Conservation (phyloP, 2,329 filamentous ascomycete genomes). For the Fusarium torulosum region DNA sequence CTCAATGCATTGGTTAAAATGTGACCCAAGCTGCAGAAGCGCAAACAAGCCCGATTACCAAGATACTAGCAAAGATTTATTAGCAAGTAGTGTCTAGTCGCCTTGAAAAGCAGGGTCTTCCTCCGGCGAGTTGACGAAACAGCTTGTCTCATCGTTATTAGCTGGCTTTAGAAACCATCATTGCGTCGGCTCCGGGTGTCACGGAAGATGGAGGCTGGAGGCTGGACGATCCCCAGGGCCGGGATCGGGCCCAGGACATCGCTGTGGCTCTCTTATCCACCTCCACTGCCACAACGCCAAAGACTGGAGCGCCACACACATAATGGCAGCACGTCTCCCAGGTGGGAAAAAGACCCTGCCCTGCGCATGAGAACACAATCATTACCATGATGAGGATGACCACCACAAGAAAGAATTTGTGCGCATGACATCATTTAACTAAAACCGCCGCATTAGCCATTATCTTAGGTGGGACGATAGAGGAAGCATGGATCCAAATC, state of each 20-base stretch:
- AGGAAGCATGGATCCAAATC: conserved; percentile 17
- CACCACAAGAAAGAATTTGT: neutral
- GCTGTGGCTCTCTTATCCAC: conserved; percentile 4
- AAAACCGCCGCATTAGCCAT: neutral
- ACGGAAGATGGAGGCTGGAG: conserved; percentile 26
- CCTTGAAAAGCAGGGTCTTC: neutral
- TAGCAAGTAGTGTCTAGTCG: neutral
- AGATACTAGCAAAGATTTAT: neutral
- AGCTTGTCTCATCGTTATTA: neutral
- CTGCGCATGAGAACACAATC: no score
- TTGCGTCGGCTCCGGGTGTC: conserved; percentile 31
- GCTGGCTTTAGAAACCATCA: conserved; percentile 23
- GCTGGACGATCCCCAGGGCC: conserved; percentile 1
- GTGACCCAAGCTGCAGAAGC: conserved; percentile 7
- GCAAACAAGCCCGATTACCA: conserved; percentile 4
- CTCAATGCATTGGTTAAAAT: conserved; percentile 18
- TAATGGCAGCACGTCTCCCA: neutral
- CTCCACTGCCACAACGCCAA: conserved; percentile 5
- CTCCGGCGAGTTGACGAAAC: neutral
- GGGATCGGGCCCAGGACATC: no score
- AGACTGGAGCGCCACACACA: conserved; percentile 22
- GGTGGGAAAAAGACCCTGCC: no score
- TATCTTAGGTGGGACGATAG: neutral
- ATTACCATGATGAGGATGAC: neutral
- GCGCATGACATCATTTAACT: conserved; percentile 30